Evolutionary conservation across 169 alveolate genomes (phyloP), one percentile per base, ranked within the genome.

Genomic region (Haemoproteus tartakovskyi): DNA sequence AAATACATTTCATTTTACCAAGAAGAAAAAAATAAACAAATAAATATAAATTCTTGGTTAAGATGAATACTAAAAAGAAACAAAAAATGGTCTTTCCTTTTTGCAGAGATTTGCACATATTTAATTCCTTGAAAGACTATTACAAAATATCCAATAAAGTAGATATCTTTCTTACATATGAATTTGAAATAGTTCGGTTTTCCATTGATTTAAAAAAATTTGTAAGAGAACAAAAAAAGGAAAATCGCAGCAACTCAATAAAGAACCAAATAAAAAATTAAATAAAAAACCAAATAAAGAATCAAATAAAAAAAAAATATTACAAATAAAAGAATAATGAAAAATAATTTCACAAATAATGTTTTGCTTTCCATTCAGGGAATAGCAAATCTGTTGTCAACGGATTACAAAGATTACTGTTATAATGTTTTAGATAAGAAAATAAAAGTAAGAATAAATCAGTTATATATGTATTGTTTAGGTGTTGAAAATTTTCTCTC

Each of bases 401-500:
- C 60, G 12, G 83, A 70, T 43, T 70, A 70, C 30, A 70, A 70
- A 30, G 83, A 70, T 60, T 70, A 70, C 56, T 40, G 56, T 70
- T 70, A 70, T 70, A 48, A 41, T 21, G 18, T 70, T 37, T 45
- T 26, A 54, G 33, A 33, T 5, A 70, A 70, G 57, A 70, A 70
- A 29, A 54, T 70, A 40, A 70, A 54, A 33, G 83, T 70, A 64
- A n/a, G 11, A 37, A 22, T 3, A 45, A 21, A 22, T 47, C 18
- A 33, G 22, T 33, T 6, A 9, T 9, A 33, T 33, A 6, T 5
- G 43, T 33, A 33, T 33, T 6, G 5, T 33, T 33, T 6, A 33
- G 43, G 5, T 36, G 37, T 1, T 29, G 45, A 27, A 43, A 16
- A 16, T 47, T 62, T 46, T 37, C 22, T 22, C n/a, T 4, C 1